Base-by-base conservation (phyloP, 345 rosid genomes). In the Erysimum cheiranthoides region DNA sequence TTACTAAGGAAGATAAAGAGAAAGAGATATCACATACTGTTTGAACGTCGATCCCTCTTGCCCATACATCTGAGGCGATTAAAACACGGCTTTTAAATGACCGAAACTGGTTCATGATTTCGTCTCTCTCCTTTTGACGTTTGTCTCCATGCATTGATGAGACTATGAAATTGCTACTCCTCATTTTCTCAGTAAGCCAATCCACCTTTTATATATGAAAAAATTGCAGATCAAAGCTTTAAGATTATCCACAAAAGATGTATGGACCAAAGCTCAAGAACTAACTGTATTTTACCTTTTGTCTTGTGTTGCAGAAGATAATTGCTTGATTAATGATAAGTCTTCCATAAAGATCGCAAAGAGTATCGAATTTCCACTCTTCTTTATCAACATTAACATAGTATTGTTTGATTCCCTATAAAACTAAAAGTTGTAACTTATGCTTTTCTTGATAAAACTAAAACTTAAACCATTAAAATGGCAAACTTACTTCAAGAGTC, bases 111-210 rank as follows among this genome's bases (percentile, higher is more conserved):
- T 62, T 74, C 97, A 95, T 90, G 46, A 92, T 92, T 38, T 91
- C 97, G 67, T 92, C 99, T 87, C 98, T 88, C 65, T 95, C 99
- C 80, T 80, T 95, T 75, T 92, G 99, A 79, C 93, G 97, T 94
- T 92, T 90, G 82, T 95, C 99, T 14, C 99, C 99, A 75, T 95
- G 99, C 96, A 95, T 95, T 77, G 97, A 87, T 21, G 97, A 95
- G 50, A 95, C 99, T 1, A 96, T 83, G 66, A 95, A 95, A 71
- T 95, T 90, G 77, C 80, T 79, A 74, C 84, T 86, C 21, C 91
- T 90, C 99, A 95, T 95, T 84, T 89, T 95, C 81, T 89, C 98
- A 43, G 96, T 95, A 31, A 95, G 86, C 99, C 99, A 95, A 82
- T 95, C 99, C 84, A 95, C 99, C 99, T 94, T 82, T 40, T 39